These are phyloP conservation scores for Solanum dulcamara DNA, from an alignment of 257 asterid species.

Conservation along the genomic window DNA sequence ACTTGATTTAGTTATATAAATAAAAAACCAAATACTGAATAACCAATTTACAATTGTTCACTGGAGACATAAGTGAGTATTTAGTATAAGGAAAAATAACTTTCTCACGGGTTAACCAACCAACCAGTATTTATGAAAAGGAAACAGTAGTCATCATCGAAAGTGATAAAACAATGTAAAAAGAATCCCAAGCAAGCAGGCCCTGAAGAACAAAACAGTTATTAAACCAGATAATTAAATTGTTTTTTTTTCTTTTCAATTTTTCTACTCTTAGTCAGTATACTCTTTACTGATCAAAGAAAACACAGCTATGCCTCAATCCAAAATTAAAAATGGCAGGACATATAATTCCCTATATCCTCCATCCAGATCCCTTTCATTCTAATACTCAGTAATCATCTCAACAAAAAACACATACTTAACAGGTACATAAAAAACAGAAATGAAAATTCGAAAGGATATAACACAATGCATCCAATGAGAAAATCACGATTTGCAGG, in stretches of 20 bases:
- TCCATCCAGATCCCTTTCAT: neutral
- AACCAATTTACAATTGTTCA: neutral
- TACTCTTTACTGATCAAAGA: neutral
- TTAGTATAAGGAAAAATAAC: neutral
- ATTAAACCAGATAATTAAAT: neutral
- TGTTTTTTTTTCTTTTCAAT: neutral
- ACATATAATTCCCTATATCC: neutral
- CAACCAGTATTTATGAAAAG: neutral
- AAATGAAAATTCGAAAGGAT: constrained; percentile 46
- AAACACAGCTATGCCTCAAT: neutral
- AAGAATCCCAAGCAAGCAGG: neutral
- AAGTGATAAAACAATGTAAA: neutral
- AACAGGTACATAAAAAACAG: neutral
- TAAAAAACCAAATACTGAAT: neutral
- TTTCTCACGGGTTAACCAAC: neutral
- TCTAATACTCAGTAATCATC: neutral
- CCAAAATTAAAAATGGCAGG: neutral
- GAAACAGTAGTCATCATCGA: neutral
- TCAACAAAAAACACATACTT: neutral
- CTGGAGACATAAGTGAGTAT: neutral
- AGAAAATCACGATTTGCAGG: constrained; percentile 79
- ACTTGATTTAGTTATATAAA: neutral
- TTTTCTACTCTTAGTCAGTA: neutral
- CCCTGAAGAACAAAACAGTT: neutral
- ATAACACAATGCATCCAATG: constrained; percentile 73